phyloP scores from a whole-genome alignment of 2,329 filamentous ascomycete species.

The Fusarium bactridioides region DNA sequence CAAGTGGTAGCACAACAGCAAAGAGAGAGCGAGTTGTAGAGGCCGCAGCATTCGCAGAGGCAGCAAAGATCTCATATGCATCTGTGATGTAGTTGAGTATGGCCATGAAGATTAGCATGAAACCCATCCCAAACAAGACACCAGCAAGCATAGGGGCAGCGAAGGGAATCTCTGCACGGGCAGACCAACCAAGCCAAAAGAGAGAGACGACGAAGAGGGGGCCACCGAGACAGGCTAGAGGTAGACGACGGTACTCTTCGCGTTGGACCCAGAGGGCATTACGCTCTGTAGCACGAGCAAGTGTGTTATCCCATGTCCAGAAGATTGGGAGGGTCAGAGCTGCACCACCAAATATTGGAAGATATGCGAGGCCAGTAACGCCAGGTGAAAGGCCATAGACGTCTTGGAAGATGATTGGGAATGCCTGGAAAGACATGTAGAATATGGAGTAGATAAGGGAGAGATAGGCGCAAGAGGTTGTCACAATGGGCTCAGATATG shows the following conservation, averaged over 20 bases:
- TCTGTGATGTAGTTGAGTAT: constrained; percentile 72
- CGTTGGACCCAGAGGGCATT: constrained; percentile 65
- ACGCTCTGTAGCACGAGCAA: constrained; percentile 59
- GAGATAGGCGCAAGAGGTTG: constrained; percentile 74
- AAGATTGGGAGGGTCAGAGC: constrained; percentile 67
- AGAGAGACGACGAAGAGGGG: constrained; percentile 66
- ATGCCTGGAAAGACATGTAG: constrained; percentile 80
- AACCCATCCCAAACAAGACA: constrained; percentile 68
- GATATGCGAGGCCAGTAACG: constrained; percentile 71
- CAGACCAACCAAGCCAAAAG: constrained; percentile 70
- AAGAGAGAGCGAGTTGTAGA: constrained; percentile 95
- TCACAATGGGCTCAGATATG: constrained; percentile 75
- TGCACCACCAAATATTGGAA: constrained; percentile 72
- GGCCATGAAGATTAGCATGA: constrained; percentile 69
- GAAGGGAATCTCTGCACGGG: constrained; percentile 57
- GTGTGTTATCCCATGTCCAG: constrained; percentile 69
- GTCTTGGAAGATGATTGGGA: constrained; percentile 71
- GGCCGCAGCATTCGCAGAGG: constrained; percentile 80
- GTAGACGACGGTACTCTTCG: constrained; percentile 74
- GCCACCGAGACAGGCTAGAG: constrained; percentile 74
- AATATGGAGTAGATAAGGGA: constrained; percentile 73
- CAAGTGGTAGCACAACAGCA: constrained; percentile 73
- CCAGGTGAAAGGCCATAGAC: constrained; percentile 71
- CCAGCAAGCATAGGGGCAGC: constrained; percentile 67
- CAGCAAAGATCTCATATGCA: constrained; percentile 72